Evolutionary conservation across 2,329 filamentous ascomycete species (phyloP).

Genomic region (Parascedosporium putredinis): DNA sequence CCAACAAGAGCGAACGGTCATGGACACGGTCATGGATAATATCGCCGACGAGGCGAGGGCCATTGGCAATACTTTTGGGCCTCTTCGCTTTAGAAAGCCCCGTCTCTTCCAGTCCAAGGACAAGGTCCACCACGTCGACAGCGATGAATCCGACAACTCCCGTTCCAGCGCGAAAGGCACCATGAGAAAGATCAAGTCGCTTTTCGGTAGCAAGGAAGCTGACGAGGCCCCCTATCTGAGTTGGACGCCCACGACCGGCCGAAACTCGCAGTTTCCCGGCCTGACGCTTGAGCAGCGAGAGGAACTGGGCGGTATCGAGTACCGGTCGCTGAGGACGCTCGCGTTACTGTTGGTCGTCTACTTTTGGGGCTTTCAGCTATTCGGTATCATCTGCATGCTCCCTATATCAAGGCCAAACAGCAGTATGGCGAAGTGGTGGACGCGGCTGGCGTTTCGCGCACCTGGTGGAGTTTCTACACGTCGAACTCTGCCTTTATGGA

Average conservation of each 20-base stretch:
- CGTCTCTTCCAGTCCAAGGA: conserved; percentile 27
- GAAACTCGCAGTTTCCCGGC: conserved; percentile 87
- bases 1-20: background rate
- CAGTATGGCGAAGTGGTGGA: conserved; percentile 58
- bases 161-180: background rate
- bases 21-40: conserved; percentile 23
- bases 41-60: conserved; percentile 32
- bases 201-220: background rate
- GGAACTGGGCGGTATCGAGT: conserved; percentile 92
- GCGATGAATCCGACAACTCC: background rate
- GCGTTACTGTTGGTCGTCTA: conserved; percentile 69
- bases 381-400: conserved; percentile 66
- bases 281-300: conserved; percentile 85
- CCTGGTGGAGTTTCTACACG: conserved; percentile 93
- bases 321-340: conserved; percentile 79
- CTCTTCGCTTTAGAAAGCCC: conserved; percentile 34
- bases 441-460: conserved; percentile 47
- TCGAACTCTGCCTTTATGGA: conserved; percentile 86
- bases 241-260: conserved; percentile 82
- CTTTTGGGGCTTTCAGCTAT: conserved; percentile 71
- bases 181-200: background rate
- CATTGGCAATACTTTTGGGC: conserved; percentile 26
- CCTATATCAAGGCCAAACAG: conserved; percentile 63
- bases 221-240: conserved; percentile 76
- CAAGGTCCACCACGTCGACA: conserved; percentile 24